phyloP scores from a whole-genome alignment of 1,139 yeast genomes.

The Pichia sp. region DNA sequence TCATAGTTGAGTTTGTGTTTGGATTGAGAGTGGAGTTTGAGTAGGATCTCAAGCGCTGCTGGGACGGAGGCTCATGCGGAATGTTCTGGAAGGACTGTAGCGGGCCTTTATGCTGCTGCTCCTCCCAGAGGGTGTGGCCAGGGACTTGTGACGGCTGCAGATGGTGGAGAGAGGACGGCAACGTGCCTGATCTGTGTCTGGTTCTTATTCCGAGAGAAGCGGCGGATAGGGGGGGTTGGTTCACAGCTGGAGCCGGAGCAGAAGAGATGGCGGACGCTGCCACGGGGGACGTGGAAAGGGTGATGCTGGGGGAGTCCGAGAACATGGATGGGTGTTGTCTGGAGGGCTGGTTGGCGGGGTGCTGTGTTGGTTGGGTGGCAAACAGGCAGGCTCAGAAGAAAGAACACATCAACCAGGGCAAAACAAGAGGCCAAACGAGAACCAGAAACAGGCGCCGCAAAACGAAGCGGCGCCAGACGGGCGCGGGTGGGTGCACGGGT shows the following conservation, averaged over 20 bases:
- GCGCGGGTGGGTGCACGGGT: too few species aligned
- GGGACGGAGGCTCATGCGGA: not conserved
- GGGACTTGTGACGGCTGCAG: not conserved
- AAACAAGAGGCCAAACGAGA: too few species aligned
- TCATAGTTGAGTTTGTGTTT: too few species aligned
- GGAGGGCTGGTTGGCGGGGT: too few species aligned
- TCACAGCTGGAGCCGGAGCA: not conserved
- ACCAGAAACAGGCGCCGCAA: too few species aligned
- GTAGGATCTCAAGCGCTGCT: not conserved
- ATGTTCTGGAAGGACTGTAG: not conserved
- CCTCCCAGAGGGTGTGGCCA: too few species aligned
- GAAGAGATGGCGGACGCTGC: not conserved
- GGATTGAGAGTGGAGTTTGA: too few species aligned
- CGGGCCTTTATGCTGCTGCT: not conserved
- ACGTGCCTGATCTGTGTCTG: slow-evolving; percentile 52
- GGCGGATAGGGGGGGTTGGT: slow-evolving; percentile 1
- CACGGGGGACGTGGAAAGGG: not conserved
- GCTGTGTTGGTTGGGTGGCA: too few species aligned
- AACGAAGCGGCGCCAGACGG: too few species aligned
- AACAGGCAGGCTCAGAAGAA: too few species aligned
- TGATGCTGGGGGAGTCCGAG: not conserved
- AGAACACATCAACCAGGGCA: too few species aligned
- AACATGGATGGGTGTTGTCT: too few species aligned
- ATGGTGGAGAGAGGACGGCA: slow-evolving; percentile 37
- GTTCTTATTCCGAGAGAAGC: slow-evolving; percentile 30